Percentiles rank a stretch among this genome's conserved stretches.
These are phyloP conservation scores for Ambrosia hybrid DNA, from an alignment of 140 eudicot species.

Conservation along the genomic window DNA sequence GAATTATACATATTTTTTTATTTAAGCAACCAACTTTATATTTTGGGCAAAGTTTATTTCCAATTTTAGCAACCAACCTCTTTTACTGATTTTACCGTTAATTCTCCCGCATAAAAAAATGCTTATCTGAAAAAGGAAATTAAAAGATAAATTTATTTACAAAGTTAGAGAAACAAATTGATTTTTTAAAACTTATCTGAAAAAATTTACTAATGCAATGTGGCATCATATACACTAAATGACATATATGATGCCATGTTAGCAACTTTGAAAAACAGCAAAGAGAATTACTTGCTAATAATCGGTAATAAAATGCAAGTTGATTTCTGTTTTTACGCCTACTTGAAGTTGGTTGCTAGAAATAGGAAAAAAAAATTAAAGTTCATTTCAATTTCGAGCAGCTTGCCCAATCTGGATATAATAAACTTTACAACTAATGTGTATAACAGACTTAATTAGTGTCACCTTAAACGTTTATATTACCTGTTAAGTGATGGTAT, in stretches of 20 bases:
- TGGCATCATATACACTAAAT: constrained; percentile 2
- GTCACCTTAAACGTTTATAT: neutral
- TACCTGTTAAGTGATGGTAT: neutral
- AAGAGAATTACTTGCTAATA: neutral
- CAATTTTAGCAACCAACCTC: neutral
- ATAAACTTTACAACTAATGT: neutral
- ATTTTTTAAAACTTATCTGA: neutral
- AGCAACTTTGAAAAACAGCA: too few species aligned
- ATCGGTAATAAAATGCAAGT: neutral
- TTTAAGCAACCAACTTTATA: neutral
- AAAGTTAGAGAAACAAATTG: neutral
- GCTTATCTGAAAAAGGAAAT: neutral
- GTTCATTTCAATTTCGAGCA: neutral
- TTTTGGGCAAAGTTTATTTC: too few species aligned
- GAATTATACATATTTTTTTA: neutral
- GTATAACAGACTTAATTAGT: neutral
- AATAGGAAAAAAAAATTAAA: neutral
- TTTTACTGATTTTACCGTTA: neutral
- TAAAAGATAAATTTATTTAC: neutral
- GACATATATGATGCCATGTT: neutral
- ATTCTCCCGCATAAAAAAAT: neutral
- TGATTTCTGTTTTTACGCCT: too few species aligned
- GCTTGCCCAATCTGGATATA: constrained; percentile 2
- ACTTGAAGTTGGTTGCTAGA: neutral
- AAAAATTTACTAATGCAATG: neutral